Evolutionary conservation across 495 filamentous ascomycete genomes (phyloP), one percentile per base, ranked within the genome.

Genomic region (Achaetomiella virescens): DNA sequence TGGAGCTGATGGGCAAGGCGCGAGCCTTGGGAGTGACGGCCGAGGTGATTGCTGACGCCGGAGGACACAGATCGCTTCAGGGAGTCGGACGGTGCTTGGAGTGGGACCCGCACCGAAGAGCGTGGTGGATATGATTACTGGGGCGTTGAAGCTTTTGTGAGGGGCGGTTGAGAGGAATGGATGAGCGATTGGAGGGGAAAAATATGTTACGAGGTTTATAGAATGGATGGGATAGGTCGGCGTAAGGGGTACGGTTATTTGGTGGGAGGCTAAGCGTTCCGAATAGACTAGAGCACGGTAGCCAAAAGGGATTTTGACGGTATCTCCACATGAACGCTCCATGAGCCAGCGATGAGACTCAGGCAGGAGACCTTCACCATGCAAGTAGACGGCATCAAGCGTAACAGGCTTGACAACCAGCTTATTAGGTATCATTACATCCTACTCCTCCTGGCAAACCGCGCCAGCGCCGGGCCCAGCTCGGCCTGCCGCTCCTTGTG

Each of bases 31-130:
- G 92, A 2, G 72, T 98, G 36, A 91, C 89, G 50, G 87, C 93
- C 43, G 84, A 88, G 68, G 83, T 96, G 31, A 90, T 98, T 47
- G 82, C 87, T 62, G 93, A 98, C 78, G 93, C 93, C n/a, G 93
- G 93, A 80, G 93, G 53, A 98, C 93, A 29, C 95, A 97, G 82
- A 95, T 98, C 72, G 91, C 85, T n/a, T 81, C 83, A 40, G 91
- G 95, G 17, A 95, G 88, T 65, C 78, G 86, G 64, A 98, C 93
- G 4, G 93, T 97, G 31, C 76, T 97, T 37, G 93, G 95, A 5
- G 79, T 98, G 56, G 88, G 88, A 1, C 84, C 95, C 36, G 93
- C 86, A 7, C 95, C 92, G 18, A 91, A 88, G 79, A 87, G 86
- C 60, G 72, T 91, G 47, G 82, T 98, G 17, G 87, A 98, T 72